Evolutionary conservation across 129 eudicot species (phyloP).

Genomic region (Logfia minima): DNA sequence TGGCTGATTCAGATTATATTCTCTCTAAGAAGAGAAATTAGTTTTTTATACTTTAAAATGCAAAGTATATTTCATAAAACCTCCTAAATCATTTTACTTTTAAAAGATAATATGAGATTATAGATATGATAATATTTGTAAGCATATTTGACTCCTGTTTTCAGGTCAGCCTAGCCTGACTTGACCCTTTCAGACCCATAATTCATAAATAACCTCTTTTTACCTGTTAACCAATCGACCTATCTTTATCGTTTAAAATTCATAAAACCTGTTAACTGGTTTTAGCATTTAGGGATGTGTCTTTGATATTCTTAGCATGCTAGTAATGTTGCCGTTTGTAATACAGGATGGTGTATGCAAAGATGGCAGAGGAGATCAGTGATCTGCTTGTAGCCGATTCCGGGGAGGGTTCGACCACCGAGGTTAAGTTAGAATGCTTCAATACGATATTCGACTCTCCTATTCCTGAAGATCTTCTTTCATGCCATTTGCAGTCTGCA

Average conservation of each 20-base stretch:
- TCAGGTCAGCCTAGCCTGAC: neutral
- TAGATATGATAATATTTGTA: no score
- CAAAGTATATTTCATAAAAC: no score
- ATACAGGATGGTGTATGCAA: slow-evolving; percentile 75
- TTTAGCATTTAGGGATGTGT: neutral
- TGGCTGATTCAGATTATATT: neutral
- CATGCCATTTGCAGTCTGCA: slow-evolving; percentile 83
- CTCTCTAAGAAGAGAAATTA: neutral
- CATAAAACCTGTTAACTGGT: neutral
- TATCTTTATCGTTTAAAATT: neutral
- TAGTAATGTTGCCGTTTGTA: neutral
- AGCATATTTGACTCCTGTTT: no score
- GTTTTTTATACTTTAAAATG: no score
- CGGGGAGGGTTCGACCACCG: slow-evolving; percentile 57
- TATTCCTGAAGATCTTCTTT: slow-evolving; percentile 76
- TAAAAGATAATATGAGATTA: no score
- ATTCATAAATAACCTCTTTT: no score
- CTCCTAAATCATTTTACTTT: no score
- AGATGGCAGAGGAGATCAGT: slow-evolving; percentile 87
- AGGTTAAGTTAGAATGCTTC: slow-evolving; percentile 73
- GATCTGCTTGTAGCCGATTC: slow-evolving; percentile 70
- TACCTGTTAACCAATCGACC: no score
- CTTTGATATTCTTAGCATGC: neutral
- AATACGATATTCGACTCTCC: slow-evolving; percentile 68
- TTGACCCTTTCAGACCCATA: neutral